Percentiles rank a stretch among this genome's conserved stretches.
These are phyloP conservation scores for Ampelomyces quisqualis DNA, from an alignment of 2,329 filamentous ascomycete genomes.

Conservation along the genomic window DNA sequence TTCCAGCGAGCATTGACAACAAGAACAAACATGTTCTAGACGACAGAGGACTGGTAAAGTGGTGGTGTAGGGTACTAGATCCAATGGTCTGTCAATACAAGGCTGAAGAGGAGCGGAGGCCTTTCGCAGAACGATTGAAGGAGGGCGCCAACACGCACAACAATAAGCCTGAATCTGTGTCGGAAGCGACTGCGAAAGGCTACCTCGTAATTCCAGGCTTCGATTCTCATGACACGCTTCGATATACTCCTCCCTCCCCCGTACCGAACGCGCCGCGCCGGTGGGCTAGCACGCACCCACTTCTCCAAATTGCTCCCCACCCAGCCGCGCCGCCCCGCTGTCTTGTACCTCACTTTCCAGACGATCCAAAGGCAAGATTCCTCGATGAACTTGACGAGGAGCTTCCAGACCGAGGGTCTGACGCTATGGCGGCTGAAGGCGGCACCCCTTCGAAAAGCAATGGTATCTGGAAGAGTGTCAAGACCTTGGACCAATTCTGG, in stretches of 20 bases:
- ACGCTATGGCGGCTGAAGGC: constrained; percentile 36
- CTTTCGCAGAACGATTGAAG: constrained; percentile 31
- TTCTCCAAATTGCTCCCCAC: constrained; percentile 70
- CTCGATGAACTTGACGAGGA: constrained; percentile 87
- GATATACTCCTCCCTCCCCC: constrained; percentile 65
- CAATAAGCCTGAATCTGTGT: constrained; percentile 16
- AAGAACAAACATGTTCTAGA: constrained; percentile 84
- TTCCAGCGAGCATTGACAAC: constrained; percentile 87
- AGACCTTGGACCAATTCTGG: constrained; percentile 90
- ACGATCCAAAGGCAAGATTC: constrained; percentile 92
- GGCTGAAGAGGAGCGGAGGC: constrained; percentile 45
- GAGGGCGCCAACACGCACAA: constrained; percentile 28
- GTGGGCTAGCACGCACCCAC: constrained; percentile 66
- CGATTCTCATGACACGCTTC: constrained; percentile 75
- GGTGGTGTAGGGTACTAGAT: constrained; percentile 91
- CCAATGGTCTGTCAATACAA: constrained; percentile 62
- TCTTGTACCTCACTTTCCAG: constrained; percentile 85
- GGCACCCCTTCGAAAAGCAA: constrained; percentile 53
- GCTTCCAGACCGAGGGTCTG: constrained; percentile 56
- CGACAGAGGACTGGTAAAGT: constrained; percentile 84
- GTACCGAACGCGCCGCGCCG: constrained; percentile 44
- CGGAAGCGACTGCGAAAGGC: constrained; percentile 58
- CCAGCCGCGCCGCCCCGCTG: constrained; percentile 74
- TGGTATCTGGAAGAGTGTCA: constrained; percentile 80
- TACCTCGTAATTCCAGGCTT: constrained; percentile 88